Base-by-base conservation (phyloP, 352 stramenopile genomes). In the Albugo candida region DNA sequence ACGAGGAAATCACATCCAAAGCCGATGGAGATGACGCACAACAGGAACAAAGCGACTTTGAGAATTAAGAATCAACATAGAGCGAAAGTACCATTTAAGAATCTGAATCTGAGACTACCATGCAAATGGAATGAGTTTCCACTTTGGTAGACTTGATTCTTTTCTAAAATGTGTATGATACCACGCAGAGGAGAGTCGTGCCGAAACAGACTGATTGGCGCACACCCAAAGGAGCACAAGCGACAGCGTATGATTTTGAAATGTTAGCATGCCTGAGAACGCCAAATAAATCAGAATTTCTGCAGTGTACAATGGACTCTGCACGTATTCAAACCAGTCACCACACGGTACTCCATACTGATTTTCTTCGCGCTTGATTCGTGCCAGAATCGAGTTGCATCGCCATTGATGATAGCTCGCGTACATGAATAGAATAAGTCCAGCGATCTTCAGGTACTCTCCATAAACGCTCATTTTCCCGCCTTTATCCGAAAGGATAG, bases 291-390 rank as follows among this genome's bases (percentile, higher is more conserved):
- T 60, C 40, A 81, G 61, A 31, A 82, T 55, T 36, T 86, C 73
- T 10, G 70, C 52, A 27, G 68, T 58, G 53, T 83, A 83, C 11
- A 82, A 62, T 8, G 73, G 70, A 50, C 66, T 77, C 14, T 65
- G 68, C 45, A 82, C 66, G n/a, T 37, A 20, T 36, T 79, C 52
- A 49, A 81, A 83, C 70, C 73, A 85, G 41, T 75, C 66, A 11
- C 73, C 73, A 5, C 49, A 56, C 17, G 73, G 70, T 11, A 83
- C 46, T 34, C 77, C 67, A 51, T 85, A 54, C 40, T 67, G 60
- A 18, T 52, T 55, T 45, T 64, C 72, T 12, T 47, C 56, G 14
- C 56, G 53, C 54, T 86, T 86, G 54, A 78, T 68, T 31, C 54
- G 48, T 1, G 70, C 68, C 31, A 86, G 50, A 2, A 77, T 40